Evolutionary conservation across 1,284 basidiomycete species (phyloP).

Genomic region (Leccinum fallax): DNA sequence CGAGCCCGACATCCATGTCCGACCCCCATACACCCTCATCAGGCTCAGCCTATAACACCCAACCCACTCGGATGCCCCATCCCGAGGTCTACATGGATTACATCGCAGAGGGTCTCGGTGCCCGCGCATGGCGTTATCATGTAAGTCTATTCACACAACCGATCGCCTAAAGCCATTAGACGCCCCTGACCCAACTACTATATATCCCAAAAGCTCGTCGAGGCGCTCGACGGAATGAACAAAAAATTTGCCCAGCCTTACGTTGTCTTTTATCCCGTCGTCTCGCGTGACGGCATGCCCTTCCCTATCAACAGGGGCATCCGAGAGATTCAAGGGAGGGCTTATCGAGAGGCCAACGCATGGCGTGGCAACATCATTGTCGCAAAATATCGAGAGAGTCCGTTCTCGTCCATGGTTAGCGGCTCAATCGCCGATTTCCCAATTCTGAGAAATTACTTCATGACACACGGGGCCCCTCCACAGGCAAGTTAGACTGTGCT

Average conservation of each 20-base stretch:
- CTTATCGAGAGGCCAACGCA: slow-evolving; percentile 59
- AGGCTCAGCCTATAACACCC: slow-evolving; percentile 35
- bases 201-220: slow-evolving; percentile 53
- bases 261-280: slow-evolving; percentile 72
- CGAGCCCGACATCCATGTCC: slow-evolving; percentile 54
- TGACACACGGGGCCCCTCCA: slow-evolving; percentile 57
- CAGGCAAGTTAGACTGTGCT: slow-evolving; percentile 35
- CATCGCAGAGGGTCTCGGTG: slow-evolving; percentile 68
- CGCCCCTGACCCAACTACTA: slow-evolving; percentile 18
- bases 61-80: slow-evolving; percentile 64
- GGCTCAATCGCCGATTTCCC: slow-evolving; percentile 81
- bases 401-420: slow-evolving; percentile 68
- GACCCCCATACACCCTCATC: slow-evolving; percentile 42
- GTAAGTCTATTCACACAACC: slow-evolving; percentile 42
- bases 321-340: slow-evolving; percentile 66
- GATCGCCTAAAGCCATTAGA: slow-evolving; percentile 8
- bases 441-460: slow-evolving; percentile 74
- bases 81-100: slow-evolving; percentile 84
- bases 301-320: slow-evolving; percentile 77
- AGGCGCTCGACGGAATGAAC: slow-evolving; percentile 76
- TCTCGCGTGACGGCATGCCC: slow-evolving; percentile 75
- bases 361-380: slow-evolving; percentile 80
- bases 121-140: slow-evolving; percentile 71
- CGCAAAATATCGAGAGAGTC: slow-evolving; percentile 70
- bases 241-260: slow-evolving; percentile 75